These are phyloP conservation scores for Scheffersomyces lignosus DNA, from an alignment of 805 yeast species.

Conservation along the genomic window DNA sequence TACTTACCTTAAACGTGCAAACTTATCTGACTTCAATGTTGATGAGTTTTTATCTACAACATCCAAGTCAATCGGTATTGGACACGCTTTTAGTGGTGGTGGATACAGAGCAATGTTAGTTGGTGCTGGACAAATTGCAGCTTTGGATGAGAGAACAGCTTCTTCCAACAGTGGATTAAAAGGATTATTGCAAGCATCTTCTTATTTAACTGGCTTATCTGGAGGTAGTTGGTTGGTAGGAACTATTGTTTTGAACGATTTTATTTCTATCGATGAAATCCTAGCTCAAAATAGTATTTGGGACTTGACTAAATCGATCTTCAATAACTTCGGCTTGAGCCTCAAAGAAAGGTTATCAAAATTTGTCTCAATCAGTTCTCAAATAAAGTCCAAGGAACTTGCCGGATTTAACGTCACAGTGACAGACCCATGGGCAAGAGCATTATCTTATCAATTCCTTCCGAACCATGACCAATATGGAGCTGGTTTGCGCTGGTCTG, in stretches of 20 bases:
- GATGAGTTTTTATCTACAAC: slow-evolving; percentile 6
- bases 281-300: slow-evolving; percentile 14
- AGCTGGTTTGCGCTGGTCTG: slow-evolving; percentile 30
- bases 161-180: slow-evolving; percentile 31
- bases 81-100: slow-evolving; percentile 40
- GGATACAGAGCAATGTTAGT: slow-evolving; percentile 51
- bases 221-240: slow-evolving; percentile 46
- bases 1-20: slow-evolving; percentile 4
- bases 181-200: slow-evolving; percentile 34
- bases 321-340: slow-evolving; percentile 10
- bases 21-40: slow-evolving; percentile 11
- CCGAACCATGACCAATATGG: slow-evolving; percentile 21
- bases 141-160: slow-evolving; percentile 71
- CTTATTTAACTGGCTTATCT: slow-evolving; percentile 40
- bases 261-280: slow-evolving; percentile 17
- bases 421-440: slow-evolving; percentile 44
- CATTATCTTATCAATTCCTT: slow-evolving; percentile 34
- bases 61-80: slow-evolving; percentile 22
- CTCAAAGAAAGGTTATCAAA: slow-evolving; percentile 18
- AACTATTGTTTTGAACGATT: slow-evolving; percentile 17
- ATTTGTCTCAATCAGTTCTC: slow-evolving; percentile 37
- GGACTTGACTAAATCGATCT: slow-evolving; percentile 16
- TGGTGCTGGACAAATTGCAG: slow-evolving; percentile 86
- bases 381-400: slow-evolving; percentile 24
- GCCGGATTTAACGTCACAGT: slow-evolving; percentile 35